A percentile compares a stretch with the other conserved stretches of the same genome.
These are phyloP conservation scores for Capsella bursapastoris DNA, from an alignment of 345 rosid species.

Conservation along the genomic window DNA sequence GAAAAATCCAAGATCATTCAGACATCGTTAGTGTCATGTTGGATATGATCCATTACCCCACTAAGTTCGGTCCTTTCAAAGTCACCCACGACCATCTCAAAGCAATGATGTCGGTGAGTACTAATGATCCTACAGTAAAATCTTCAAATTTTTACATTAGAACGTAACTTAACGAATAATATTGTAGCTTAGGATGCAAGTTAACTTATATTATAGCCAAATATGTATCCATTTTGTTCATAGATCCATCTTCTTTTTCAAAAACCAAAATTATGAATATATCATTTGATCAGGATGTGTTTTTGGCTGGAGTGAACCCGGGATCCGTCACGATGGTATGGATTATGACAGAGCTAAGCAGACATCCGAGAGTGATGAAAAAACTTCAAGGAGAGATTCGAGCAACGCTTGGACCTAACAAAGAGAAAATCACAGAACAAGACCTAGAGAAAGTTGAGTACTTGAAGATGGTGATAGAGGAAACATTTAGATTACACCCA, in stretches of 20 bases:
- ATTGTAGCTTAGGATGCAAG: conserved; percentile 9
- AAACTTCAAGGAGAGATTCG: conserved; percentile 63
- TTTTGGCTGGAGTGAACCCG: conserved; percentile 59
- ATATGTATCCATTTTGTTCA: too few species aligned
- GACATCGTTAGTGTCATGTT: conserved; percentile 50
- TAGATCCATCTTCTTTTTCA: too few species aligned
- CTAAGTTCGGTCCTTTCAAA: conserved; percentile 29
- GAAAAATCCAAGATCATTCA: conserved; percentile 36
- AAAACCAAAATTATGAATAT: too few species aligned
- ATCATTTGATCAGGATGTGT: conserved; percentile 47
- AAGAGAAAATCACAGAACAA: conserved; percentile 42
- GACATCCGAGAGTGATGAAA: conserved; percentile 55
- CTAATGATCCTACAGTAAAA: neutral
- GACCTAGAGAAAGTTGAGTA: conserved; percentile 42
- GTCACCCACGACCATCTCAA: conserved; percentile 54
- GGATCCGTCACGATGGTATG: conserved; percentile 52
- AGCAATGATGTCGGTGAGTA: conserved; percentile 59
- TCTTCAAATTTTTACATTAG: neutral
- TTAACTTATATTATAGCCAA: neutral
- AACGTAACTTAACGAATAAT: neutral
- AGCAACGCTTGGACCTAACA: conserved; percentile 41
- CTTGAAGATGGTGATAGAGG: conserved; percentile 36
- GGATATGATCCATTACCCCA: conserved; percentile 38
- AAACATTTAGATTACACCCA: conserved; percentile 42
- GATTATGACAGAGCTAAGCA: conserved; percentile 67